phyloP scores from a whole-genome alignment of 1,284 basidiomycete genomes.

The Caloboletus inedulis region DNA sequence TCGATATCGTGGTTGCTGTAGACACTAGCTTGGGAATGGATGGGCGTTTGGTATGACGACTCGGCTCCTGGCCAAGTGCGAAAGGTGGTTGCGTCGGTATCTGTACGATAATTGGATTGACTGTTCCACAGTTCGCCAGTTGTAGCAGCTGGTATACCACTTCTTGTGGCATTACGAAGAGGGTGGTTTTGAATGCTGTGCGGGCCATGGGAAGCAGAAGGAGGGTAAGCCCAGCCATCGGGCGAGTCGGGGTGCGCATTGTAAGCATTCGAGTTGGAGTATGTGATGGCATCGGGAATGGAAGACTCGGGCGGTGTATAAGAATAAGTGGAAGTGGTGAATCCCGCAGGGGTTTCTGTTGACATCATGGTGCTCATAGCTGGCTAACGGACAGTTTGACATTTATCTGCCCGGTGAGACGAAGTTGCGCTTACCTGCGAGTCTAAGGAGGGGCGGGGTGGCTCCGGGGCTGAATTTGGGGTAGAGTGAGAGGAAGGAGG shows the following conservation, averaged over 20 bases:
- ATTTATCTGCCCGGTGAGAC: neutral
- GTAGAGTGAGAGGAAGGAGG: constrained; percentile 34
- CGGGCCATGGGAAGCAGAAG: constrained; percentile 39
- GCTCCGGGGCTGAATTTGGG: constrained; percentile 29
- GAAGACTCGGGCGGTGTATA: constrained; percentile 31
- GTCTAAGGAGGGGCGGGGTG: constrained; percentile 28
- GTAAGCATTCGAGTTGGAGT: constrained; percentile 26
- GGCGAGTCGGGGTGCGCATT: constrained; percentile 38
- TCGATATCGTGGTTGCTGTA: constrained; percentile 33
- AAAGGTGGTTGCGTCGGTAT: constrained; percentile 34
- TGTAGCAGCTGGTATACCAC: constrained; percentile 24
- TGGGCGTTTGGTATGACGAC: constrained; percentile 33
- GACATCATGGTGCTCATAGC: constrained; percentile 38
- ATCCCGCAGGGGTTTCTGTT: constrained; percentile 38
- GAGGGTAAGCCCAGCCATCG: constrained; percentile 54
- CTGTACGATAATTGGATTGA: constrained; percentile 29
- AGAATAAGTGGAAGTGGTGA: constrained; percentile 42
- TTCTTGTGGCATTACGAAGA: constrained; percentile 36
- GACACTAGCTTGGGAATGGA: constrained; percentile 28
- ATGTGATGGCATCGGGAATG: constrained; percentile 35
- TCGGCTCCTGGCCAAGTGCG: constrained; percentile 39
- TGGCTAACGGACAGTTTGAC: constrained; percentile 25
- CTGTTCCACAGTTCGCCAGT: constrained; percentile 26
- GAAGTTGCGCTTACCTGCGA: constrained; percentile 26
- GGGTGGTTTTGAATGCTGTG: constrained; percentile 52